These are phyloP conservation scores for Ramaria sp. DNA, from an alignment of 768 basidiomycete genomes.

Conservation along the genomic window DNA sequence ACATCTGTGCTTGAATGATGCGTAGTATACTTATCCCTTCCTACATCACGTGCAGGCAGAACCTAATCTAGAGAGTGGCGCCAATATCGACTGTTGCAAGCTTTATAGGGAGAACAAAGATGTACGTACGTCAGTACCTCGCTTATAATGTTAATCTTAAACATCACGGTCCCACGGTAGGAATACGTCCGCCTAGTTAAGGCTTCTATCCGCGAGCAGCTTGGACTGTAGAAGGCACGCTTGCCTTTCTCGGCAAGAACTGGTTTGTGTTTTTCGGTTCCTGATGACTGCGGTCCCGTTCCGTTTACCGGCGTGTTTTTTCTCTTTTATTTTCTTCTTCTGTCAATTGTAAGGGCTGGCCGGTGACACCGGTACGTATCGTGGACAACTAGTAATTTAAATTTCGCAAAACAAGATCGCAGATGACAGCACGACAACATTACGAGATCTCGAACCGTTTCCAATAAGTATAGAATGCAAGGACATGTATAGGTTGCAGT, in stretches of 20 bases:
- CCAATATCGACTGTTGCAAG: slow-evolving; percentile 97
- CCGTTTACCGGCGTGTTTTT: not conserved
- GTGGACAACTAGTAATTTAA: not conserved
- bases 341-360: not conserved
- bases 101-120: slow-evolving; percentile 81
- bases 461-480: not conserved
- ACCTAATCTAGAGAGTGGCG: slow-evolving; percentile 95
- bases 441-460: not conserved
- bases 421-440: not conserved
- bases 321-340: not conserved
- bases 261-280: not conserved
- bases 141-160: not conserved
- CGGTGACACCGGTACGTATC: not conserved
- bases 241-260: not conserved
- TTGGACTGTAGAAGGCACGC: slow-evolving; percentile 49
- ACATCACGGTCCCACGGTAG: slow-evolving; percentile 18
- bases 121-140: slow-evolving; percentile 19
- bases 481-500: not conserved
- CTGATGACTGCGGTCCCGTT: not conserved
- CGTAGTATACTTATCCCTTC: not conserved
- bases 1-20: slow-evolving; percentile 1
- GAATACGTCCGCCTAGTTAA: slow-evolving; percentile 87
- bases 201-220: slow-evolving; percentile 73
- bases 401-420: not conserved
- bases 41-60: slow-evolving; percentile 32